These are phyloP conservation scores for Ampelocalamus luodianensis DNA, from an alignment of 176 grass and related monocot genomes.

Conservation along the genomic window DNA sequence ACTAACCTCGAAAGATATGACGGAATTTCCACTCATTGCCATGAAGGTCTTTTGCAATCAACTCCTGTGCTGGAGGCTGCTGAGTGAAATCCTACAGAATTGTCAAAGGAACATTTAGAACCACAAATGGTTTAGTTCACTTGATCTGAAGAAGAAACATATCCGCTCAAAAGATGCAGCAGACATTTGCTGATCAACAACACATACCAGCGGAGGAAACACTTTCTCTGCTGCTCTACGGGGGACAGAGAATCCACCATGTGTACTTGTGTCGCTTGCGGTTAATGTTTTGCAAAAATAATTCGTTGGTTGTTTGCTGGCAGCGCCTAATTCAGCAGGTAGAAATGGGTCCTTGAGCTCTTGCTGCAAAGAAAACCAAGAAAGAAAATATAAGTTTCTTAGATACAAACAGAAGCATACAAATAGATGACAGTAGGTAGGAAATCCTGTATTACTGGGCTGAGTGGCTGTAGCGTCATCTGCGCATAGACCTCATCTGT, in stretches of 20 bases:
- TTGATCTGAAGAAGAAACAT: constrained; percentile 31
- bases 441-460: constrained; percentile 61
- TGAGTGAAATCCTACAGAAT: constrained; percentile 83
- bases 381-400: constrained; percentile 4
- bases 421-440: constrained; percentile 23
- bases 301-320: constrained; percentile 85
- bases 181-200: not conserved
- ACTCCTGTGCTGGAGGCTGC: constrained; percentile 91
- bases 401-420: constrained; percentile 26
- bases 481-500: constrained; percentile 95
- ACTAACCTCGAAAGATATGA: constrained; percentile 96
- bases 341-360: constrained; percentile 92
- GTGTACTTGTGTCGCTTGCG: constrained; percentile 99
- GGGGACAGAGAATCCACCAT: constrained; percentile 99
- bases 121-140: not conserved
- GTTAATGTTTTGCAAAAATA: constrained; percentile 98
- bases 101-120: constrained; percentile 44
- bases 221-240: constrained; percentile 91
- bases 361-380: constrained; percentile 58
- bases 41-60: constrained; percentile 87
- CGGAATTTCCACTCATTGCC: constrained; percentile 99
- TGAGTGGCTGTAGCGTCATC: constrained; percentile 92
- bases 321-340: constrained; percentile 67
- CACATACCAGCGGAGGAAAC: constrained; percentile 84
- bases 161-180: not conserved